Conservation (phyloP, 2,329 filamentous ascomycete genomes). For the Leptographium lundbergii region DNA sequence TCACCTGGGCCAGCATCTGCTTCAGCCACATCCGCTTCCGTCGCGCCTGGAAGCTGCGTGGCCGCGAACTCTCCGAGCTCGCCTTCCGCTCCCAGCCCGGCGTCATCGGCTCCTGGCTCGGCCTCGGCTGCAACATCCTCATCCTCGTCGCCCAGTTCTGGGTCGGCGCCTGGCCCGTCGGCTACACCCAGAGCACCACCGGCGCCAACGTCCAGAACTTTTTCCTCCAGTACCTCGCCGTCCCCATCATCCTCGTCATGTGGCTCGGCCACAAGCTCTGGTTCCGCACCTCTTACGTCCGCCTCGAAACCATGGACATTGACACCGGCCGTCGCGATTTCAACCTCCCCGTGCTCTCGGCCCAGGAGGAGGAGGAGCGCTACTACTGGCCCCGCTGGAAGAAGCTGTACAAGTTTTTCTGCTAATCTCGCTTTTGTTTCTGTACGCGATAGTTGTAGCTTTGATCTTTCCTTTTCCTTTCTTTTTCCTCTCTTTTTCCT, state of each 20-base stretch:
- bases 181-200: slow-evolving; percentile 31
- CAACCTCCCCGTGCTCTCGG: slow-evolving; percentile 64
- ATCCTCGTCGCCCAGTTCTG: slow-evolving; percentile 80
- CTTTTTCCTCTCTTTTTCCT: not conserved
- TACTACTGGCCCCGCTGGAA: slow-evolving; percentile 66
- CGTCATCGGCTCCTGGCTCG: slow-evolving; percentile 66
- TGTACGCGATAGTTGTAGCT: not conserved
- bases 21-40: slow-evolving; percentile 90
- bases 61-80: slow-evolving; percentile 61
- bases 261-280: slow-evolving; percentile 67
- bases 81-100: slow-evolving; percentile 74
- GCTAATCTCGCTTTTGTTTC: slow-evolving; percentile 26
- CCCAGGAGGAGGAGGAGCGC: slow-evolving; percentile 67
- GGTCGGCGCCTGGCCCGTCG: slow-evolving; percentile 68
- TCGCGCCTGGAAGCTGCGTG: slow-evolving; percentile 57
- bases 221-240: slow-evolving; percentile 61
- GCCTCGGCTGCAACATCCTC: slow-evolving; percentile 60
- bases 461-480: not conserved
- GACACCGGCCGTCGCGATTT: slow-evolving; percentile 76
- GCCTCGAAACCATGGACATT: slow-evolving; percentile 67
- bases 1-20: slow-evolving; percentile 78
- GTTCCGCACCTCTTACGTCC: slow-evolving; percentile 56
- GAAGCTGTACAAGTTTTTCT: slow-evolving; percentile 59
- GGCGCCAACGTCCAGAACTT: slow-evolving; percentile 47
- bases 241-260: slow-evolving; percentile 53